Percentiles rank a stretch among this genome's conserved stretches.
Evolutionary conservation across 371 early-diverging fungal species (phyloP).

Genomic region (Zychaea mexicana): DNA sequence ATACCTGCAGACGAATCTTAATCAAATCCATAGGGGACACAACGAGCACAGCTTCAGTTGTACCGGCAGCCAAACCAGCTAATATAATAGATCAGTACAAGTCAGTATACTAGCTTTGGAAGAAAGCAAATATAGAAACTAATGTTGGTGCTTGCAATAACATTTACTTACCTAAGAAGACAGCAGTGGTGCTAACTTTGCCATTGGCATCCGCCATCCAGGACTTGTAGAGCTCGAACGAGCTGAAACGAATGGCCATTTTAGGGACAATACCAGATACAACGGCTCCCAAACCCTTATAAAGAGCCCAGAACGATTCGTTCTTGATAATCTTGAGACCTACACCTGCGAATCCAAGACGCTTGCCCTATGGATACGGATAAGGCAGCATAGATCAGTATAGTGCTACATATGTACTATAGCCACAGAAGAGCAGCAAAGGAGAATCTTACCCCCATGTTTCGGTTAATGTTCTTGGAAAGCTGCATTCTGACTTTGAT

Average conservation of each 20-base stretch:
- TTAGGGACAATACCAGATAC: constrained; percentile 97
- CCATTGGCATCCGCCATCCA: constrained; percentile 80
- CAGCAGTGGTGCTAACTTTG: constrained; percentile 68
- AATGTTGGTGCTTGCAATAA: no score
- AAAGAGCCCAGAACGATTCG: constrained; percentile 90
- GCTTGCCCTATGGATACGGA: constrained; percentile 30
- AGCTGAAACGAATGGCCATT: constrained; percentile 98
- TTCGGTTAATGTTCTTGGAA: constrained; percentile 53
- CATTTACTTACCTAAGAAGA: constrained; percentile 77
- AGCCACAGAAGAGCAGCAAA: not conserved
- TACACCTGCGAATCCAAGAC: constrained; percentile 76
- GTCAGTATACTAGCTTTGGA: not conserved
- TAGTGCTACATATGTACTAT: no score
- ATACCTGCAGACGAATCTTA: constrained; percentile 91
- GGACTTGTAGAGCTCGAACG: constrained; percentile 93
- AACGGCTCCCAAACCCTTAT: constrained; percentile 97
- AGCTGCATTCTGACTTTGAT: constrained; percentile 97
- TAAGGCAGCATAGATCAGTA: not conserved
- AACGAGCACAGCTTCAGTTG: constrained; percentile 92
- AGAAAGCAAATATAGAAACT: not conserved
- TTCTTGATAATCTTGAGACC: constrained; percentile 83
- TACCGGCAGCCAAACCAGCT: constrained; percentile 96
- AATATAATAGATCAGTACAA: not conserved
- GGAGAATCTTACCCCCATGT: constrained; percentile 18
- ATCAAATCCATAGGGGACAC: constrained; percentile 98